These are phyloP conservation scores for Calonectria leucothoes DNA, from an alignment of 2,329 filamentous ascomycete genomes.

Conservation along the genomic window DNA sequence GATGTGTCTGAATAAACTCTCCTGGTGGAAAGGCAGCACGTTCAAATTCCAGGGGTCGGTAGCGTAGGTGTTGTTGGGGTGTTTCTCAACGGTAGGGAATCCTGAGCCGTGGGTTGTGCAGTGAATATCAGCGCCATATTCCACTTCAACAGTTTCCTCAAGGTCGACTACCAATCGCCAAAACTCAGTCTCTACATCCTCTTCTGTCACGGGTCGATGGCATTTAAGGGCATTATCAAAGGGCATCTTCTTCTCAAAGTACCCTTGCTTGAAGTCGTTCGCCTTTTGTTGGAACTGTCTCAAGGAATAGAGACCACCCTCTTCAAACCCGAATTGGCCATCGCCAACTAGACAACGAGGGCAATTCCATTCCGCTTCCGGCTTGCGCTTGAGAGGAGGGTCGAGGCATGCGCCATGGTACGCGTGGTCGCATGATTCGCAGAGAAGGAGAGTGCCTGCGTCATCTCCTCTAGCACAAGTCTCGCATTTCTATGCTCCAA, in stretches of 20 bases:
- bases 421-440: conserved; percentile 91
- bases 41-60: conserved; percentile 97
- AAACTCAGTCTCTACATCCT: conserved; percentile 96
- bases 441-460: conserved; percentile 76
- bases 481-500: conserved; percentile 75
- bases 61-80: conserved; percentile 87
- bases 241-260: conserved; percentile 91
- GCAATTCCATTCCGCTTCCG: conserved; percentile 95
- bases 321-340: conserved; percentile 96
- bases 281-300: conserved; percentile 97
- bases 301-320: conserved; percentile 94
- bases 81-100: conserved; percentile 92
- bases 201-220: conserved; percentile 85
- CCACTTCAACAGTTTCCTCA: conserved; percentile 95
- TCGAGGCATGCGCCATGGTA: conserved; percentile 92
- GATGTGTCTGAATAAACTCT: conserved; percentile 96
- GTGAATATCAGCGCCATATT: conserved; percentile 98
- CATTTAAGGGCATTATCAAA: conserved; percentile 87
- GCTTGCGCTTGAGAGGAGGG: conserved; percentile 80
- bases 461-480: conserved; percentile 86
- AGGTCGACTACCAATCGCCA: conserved; percentile 95
- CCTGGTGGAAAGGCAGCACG: conserved; percentile 87
- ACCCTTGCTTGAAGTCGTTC: conserved; percentile 91
- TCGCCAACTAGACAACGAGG: conserved; percentile 95
- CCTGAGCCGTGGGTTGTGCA: conserved; percentile 98